These are phyloP conservation scores for Berberis thunbergii DNA, from an alignment of 164 flowering plant species.

Conservation along the genomic window DNA sequence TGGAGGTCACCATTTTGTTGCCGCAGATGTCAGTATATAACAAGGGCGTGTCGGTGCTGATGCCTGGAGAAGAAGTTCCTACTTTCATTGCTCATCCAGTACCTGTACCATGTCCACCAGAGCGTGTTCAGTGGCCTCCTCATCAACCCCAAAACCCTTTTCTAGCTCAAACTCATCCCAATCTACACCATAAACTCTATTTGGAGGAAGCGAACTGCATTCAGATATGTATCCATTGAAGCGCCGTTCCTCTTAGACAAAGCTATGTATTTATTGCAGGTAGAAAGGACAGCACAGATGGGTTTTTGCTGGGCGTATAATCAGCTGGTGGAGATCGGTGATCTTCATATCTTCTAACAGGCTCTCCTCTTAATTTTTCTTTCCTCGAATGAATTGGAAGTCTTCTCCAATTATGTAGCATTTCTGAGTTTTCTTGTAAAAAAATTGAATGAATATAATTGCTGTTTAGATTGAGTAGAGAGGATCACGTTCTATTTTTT, in stretches of 20 bases:
- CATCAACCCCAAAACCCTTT: constrained; percentile 20
- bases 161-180: not conserved
- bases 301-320: not conserved
- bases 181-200: not conserved
- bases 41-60: constrained; percentile 75
- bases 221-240: not conserved
- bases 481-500: too few species aligned
- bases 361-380: not conserved
- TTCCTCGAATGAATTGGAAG: not conserved
- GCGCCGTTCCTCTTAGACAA: not conserved
- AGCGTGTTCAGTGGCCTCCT: constrained; percentile 39
- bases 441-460: not conserved
- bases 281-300: not conserved
- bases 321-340: not conserved
- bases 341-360: not conserved
- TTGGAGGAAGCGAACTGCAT: not conserved
- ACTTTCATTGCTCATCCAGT: constrained; percentile 87
- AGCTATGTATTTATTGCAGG: not conserved
- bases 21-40: constrained; percentile 67
- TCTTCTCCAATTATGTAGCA: not conserved
- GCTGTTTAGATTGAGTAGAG: too few species aligned
- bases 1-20: constrained; percentile 1
- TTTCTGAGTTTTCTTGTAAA: not conserved
- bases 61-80: constrained; percentile 87
- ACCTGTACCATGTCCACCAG: constrained; percentile 61